Conservation (phyloP, 2,329 filamentous ascomycete genomes). For the Botryosphaeria dothidea region DNA sequence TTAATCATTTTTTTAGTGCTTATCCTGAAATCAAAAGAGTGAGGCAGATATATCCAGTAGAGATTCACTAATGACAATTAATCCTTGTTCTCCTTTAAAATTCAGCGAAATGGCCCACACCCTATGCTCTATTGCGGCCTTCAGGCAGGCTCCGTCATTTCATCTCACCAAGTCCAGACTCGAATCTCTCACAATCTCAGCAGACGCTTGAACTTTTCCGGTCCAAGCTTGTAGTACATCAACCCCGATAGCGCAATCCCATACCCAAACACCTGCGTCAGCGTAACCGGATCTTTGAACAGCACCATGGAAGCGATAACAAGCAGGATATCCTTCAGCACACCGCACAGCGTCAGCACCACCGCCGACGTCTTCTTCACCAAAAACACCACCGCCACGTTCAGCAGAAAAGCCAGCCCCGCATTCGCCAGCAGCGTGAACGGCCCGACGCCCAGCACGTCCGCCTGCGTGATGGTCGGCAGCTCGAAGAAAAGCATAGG, state of each 20-base stretch:
- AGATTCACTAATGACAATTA: no score
- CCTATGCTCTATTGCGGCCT: no score
- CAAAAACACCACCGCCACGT: constrained; percentile 83
- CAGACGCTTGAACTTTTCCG: constrained; percentile 69
- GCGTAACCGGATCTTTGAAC: constrained; percentile 73
- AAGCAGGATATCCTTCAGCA: constrained; percentile 84
- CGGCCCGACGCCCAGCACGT: constrained; percentile 73
- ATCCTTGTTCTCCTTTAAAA: no score
- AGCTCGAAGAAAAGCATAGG: constrained; percentile 71
- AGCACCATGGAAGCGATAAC: constrained; percentile 78
- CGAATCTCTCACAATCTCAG: neutral
- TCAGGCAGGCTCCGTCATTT: no score
- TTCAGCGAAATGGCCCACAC: no score
- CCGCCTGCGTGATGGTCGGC: constrained; percentile 66
- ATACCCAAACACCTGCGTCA: constrained; percentile 81
- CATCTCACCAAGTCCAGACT: no score
- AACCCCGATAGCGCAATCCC: constrained; percentile 76
- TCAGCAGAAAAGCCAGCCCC: constrained; percentile 75
- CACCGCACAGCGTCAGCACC: constrained; percentile 82
- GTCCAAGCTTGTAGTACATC: constrained; percentile 83
- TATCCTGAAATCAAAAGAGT: no score
- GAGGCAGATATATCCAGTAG: no score
- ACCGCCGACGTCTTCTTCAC: constrained; percentile 88
- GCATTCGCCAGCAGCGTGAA: constrained; percentile 75
- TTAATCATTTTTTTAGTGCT: no score